phyloP scores from a whole-genome alignment of 2,329 filamentous ascomycete species.

The Aspergillus tubingensis region DNA sequence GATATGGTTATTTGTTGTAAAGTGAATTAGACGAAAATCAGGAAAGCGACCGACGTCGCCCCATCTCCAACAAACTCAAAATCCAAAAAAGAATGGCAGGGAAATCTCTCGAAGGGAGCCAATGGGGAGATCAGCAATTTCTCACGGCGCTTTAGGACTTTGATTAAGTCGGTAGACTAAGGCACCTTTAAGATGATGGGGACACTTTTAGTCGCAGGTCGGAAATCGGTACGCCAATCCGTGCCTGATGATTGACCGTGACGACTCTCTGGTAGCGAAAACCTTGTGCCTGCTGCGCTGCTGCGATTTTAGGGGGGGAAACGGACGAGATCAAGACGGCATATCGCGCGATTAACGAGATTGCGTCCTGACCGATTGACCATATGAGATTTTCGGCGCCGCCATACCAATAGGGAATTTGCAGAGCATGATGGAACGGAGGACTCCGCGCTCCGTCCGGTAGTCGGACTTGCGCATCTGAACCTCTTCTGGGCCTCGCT shows the following conservation, averaged over 20 bases:
- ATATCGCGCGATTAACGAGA: conserved; percentile 2
- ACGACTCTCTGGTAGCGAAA: not conserved
- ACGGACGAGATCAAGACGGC: not conserved
- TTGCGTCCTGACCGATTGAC: not conserved
- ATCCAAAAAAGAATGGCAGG: not conserved
- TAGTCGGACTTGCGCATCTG: conserved; percentile 1
- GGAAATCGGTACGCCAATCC: not conserved
- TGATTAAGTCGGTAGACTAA: conserved; percentile 6
- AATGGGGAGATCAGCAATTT: not conserved
- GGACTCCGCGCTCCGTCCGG: conserved; percentile 6
- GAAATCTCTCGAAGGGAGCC: not conserved
- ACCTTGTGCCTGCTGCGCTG: not conserved
- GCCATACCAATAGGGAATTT: not conserved
- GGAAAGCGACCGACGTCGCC: conserved; percentile 5
- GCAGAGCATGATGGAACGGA: not conserved
- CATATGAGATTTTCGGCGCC: not conserved
- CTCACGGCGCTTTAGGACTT: not conserved
- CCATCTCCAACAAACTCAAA: conserved; percentile 18
- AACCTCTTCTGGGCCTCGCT: not conserved
- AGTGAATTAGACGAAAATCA: conserved; percentile 12
- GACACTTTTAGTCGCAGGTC: not conserved
- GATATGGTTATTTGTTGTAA: conserved; percentile 15
- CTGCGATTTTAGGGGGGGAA: not conserved
- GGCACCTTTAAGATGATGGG: conserved; percentile 1
- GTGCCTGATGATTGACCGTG: not conserved